Conservation (phyloP, 202 grass and related monocot genomes). For the Alloteropsis angusta region DNA sequence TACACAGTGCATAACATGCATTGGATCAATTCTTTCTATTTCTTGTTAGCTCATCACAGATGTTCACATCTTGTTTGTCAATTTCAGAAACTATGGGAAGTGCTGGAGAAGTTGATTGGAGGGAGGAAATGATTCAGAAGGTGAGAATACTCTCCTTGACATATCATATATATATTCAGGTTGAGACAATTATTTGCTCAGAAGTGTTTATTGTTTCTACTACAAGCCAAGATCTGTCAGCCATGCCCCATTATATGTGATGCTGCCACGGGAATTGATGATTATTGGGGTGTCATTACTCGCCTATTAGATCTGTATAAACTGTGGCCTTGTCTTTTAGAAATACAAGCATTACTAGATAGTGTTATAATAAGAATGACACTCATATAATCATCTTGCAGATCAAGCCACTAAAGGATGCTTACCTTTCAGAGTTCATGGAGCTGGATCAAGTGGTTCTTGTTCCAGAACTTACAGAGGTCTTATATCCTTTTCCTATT, state of each 20-base stretch:
- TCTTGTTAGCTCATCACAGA: not conserved
- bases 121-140: slow-evolving; percentile 21
- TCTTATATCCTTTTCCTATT: not conserved
- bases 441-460: not conserved
- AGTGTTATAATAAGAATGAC: not conserved
- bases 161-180: not conserved
- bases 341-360: not conserved
- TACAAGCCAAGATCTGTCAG: not conserved
- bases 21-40: not conserved
- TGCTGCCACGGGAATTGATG: not conserved
- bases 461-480: slow-evolving; percentile 16
- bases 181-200: not conserved
- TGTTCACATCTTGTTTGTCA: not conserved
- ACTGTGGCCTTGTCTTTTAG: not conserved
- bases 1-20: not conserved
- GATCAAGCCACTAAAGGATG: slow-evolving; percentile 20
- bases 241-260: not conserved
- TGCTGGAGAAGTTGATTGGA: slow-evolving; percentile 4
- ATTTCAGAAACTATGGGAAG: not conserved
- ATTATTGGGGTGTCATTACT: not conserved
- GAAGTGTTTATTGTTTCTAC: not conserved
- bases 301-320: not conserved
- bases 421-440: slow-evolving; percentile 1
- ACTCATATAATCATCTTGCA: not conserved
- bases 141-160: slow-evolving; percentile 6